A percentile compares a stretch with the other conserved stretches of the same genome.
These are phyloP conservation scores for Suillus occidentalis DNA, from an alignment of 768 basidiomycete genomes.

Conservation along the genomic window DNA sequence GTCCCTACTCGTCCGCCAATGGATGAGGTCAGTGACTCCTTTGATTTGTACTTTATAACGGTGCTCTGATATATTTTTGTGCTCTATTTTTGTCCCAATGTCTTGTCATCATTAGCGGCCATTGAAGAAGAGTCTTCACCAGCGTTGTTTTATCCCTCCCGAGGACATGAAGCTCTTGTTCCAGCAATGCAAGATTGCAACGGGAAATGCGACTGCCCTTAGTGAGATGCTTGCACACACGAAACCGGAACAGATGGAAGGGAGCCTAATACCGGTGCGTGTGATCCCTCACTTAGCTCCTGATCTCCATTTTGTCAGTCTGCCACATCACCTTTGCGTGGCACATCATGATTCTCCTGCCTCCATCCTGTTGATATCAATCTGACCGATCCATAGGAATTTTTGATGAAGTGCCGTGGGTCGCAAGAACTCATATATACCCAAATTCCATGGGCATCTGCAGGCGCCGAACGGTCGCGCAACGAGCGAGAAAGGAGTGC, in stretches of 20 bases:
- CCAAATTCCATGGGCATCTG: slow-evolving; percentile 90
- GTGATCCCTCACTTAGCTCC: neutral
- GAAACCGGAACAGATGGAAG: slow-evolving; percentile 65
- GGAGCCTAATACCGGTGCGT: slow-evolving; percentile 67
- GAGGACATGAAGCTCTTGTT: slow-evolving; percentile 83
- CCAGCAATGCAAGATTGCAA: slow-evolving; percentile 82
- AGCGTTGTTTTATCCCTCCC: slow-evolving; percentile 48
- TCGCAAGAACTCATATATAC: slow-evolving; percentile 85
- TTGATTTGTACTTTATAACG: neutral
- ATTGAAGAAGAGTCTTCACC: slow-evolving; percentile 9
- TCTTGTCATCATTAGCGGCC: neutral
- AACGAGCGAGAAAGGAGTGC: slow-evolving; percentile 28
- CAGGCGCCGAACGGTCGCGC: slow-evolving; percentile 74
- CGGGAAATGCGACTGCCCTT: slow-evolving; percentile 76
- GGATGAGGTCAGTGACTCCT: neutral
- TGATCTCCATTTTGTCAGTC: neutral
- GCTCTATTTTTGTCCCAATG: neutral
- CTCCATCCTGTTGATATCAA: neutral
- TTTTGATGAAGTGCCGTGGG: slow-evolving; percentile 71
- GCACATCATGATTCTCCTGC: neutral
- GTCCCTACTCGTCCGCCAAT: slow-evolving; percentile 19
- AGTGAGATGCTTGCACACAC: slow-evolving; percentile 69
- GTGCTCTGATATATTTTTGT: neutral
- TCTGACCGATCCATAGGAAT: slow-evolving; percentile 58
- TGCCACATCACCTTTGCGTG: neutral